phyloP scores from a whole-genome alignment of 2,329 filamentous ascomycete species.

The Nothophaeocryptopus gaeumannii region DNA sequence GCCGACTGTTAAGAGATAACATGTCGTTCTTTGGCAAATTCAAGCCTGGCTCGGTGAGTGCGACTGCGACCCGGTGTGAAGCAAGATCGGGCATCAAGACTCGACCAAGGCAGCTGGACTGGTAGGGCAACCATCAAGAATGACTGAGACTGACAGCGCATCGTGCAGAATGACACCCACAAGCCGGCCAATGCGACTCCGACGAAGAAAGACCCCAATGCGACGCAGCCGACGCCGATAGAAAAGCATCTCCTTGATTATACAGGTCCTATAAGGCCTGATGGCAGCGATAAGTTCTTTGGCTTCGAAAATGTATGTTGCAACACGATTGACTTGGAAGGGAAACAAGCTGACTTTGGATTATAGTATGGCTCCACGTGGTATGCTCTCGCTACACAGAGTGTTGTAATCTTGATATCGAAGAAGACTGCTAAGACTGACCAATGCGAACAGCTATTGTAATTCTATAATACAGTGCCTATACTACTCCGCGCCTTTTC shows the following conservation, averaged over 20 bases:
- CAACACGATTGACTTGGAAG: neutral
- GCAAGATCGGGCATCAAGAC: neutral
- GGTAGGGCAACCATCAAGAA: conserved; percentile 1
- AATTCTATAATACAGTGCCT: conserved; percentile 98
- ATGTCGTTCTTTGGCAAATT: conserved; percentile 57
- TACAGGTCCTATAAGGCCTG: conserved; percentile 73
- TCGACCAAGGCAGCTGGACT: conserved; percentile 17
- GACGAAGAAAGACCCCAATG: conserved; percentile 59
- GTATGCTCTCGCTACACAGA: conserved; percentile 51
- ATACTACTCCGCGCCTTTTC: conserved; percentile 91
- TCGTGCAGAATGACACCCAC: conserved; percentile 46
- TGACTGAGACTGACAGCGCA: conserved; percentile 19
- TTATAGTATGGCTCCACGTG: conserved; percentile 92
- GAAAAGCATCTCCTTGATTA: conserved; percentile 79
- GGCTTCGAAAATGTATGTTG: conserved; percentile 90
- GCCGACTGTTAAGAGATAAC: conserved; percentile 14
- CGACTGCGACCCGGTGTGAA: conserved; percentile 5
- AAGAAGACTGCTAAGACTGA: conserved; percentile 4
- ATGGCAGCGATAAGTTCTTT: conserved; percentile 97
- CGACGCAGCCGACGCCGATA: conserved; percentile 56
- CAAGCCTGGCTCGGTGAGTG: conserved; percentile 49
- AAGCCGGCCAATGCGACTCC: conserved; percentile 45
- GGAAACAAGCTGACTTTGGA: conserved; percentile 14
- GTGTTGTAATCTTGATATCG: neutral
- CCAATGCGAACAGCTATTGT: conserved; percentile 68